phyloP scores from a whole-genome alignment of 2,329 filamentous ascomycete genomes.

The Phaeosphaeria sp. region DNA sequence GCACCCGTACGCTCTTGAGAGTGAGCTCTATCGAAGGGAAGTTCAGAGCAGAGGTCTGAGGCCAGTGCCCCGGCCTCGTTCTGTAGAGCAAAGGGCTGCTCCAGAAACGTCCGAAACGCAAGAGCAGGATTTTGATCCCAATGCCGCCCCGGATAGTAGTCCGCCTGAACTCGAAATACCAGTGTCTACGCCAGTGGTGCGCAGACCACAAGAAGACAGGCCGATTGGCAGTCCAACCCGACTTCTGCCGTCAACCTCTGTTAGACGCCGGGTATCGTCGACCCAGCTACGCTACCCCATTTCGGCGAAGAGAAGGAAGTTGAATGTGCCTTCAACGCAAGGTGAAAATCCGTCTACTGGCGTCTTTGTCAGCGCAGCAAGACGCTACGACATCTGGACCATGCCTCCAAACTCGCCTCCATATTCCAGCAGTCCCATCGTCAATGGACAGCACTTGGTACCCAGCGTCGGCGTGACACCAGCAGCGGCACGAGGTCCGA shows the following conservation, averaged over 20 bases:
- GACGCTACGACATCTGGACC: constrained; percentile 39
- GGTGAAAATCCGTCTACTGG: constrained; percentile 9
- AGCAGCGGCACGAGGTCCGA: constrained; percentile 14
- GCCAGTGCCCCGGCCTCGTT: constrained; percentile 47
- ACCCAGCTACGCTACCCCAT: constrained; percentile 21
- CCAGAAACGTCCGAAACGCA: constrained; percentile 34
- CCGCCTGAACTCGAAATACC: constrained; percentile 30
- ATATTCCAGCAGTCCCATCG: constrained; percentile 39
- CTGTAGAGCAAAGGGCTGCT: constrained; percentile 25
- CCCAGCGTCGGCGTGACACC: constrained; percentile 8
- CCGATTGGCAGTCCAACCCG: constrained; percentile 6
- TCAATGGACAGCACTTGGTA: constrained; percentile 10
- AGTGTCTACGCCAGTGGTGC: constrained; percentile 29
- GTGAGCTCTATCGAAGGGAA: constrained; percentile 51
- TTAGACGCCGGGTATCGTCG: constrained; percentile 11
- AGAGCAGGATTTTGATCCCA: constrained; percentile 41
- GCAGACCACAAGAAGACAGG: constrained; percentile 10
- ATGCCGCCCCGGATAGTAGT: constrained; percentile 26
- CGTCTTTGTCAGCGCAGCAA: constrained; percentile 8
- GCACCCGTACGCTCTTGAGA: constrained; percentile 56
- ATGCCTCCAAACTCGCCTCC: constrained; percentile 55
- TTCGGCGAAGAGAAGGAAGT: constrained; percentile 28
- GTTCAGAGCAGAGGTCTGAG: constrained; percentile 52
- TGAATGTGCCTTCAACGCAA: constrained; percentile 22
- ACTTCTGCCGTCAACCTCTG: constrained; percentile 5